Conservation (phyloP, 106 monocot genomes). For the Amphibolis antarctica region DNA sequence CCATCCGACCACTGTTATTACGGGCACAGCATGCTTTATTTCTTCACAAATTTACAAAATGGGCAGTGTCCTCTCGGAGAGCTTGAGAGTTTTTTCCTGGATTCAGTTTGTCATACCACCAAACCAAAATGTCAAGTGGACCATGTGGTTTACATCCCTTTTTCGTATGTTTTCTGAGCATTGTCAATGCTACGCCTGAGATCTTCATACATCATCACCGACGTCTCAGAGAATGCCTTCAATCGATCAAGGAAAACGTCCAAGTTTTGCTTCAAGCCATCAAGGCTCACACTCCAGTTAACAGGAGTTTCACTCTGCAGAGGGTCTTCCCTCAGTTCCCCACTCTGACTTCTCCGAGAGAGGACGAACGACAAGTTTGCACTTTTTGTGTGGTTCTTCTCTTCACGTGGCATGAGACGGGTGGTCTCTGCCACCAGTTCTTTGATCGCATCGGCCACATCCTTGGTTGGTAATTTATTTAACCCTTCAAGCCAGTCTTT, state of each 20-base stretch:
- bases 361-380: slow-evolving; percentile 23
- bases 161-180: slow-evolving; percentile 31
- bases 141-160: background rate
- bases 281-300: slow-evolving; percentile 36
- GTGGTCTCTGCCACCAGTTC: slow-evolving; percentile 24
- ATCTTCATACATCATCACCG: slow-evolving; percentile 36
- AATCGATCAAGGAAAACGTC: slow-evolving; percentile 35
- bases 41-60: no score
- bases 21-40: no score
- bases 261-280: slow-evolving; percentile 41
- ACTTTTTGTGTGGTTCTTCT: slow-evolving; percentile 30
- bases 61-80: no score
- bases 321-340: slow-evolving; percentile 8
- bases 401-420: slow-evolving; percentile 41
- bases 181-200: slow-evolving; percentile 24
- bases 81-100: no score
- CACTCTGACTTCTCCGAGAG: slow-evolving; percentile 14
- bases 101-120: background rate
- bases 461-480: slow-evolving; percentile 26
- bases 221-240: slow-evolving; percentile 39
- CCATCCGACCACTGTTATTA: no score
- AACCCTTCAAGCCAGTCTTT: slow-evolving; percentile 49
- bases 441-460: slow-evolving; percentile 53
- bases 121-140: background rate
- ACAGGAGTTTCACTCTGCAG: slow-evolving; percentile 17